Base-by-base conservation (phyloP, 495 filamentous ascomycete species). In the Lasiosphaeris hirsuta region DNA sequence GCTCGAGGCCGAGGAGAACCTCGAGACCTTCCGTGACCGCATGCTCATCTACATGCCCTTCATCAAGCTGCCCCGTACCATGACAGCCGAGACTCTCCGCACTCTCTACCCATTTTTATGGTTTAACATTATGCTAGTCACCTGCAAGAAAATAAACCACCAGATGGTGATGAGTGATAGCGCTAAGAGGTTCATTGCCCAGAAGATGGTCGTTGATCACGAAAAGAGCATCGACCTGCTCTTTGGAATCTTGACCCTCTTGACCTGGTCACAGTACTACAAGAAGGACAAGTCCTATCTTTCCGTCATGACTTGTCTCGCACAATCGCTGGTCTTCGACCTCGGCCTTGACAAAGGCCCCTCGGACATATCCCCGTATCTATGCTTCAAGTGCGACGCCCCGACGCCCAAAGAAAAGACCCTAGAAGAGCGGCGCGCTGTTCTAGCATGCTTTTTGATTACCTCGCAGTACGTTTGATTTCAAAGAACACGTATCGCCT, bases 141-240 rank as follows among this genome's bases (percentile, higher is more conserved):
- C 63, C 2, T 68, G 61, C 56, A 61, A 55, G 40, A 37, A 58
- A 10, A 51, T 42, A 1, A 60, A 61, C 11, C 51, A 42, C 4
- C 63, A 65, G 23, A 48, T 61, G 10, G 19, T 53, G 33, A 69
- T 69, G 67, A 57, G 62, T 44, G 60, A 67, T 23, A 49, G 62
- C 0, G 62, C 80, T 77, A 51, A 75, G 72, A 61, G 67, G 63
- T 39, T 67, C 19, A 45, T 84, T 11, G 73, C 74, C 2, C 72
- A 80, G 39, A 75, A 76, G 58, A 63, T 83, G 50, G 59, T 83
- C 7, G 58, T 81, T n/a, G 73, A 80, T 9, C 56, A 68, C 30
- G 70, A 76, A n/a, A 77, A 75, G 61, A 80, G 65, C 51, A 62
- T 85, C 19, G 84, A 85, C 56, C 69, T 85, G 23, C 74, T 86